Evolutionary conservation across 2,329 filamentous ascomycete genomes (phyloP), one percentile per base, ranked within the genome.

Genomic region (Aureobasidium sp.): DNA sequence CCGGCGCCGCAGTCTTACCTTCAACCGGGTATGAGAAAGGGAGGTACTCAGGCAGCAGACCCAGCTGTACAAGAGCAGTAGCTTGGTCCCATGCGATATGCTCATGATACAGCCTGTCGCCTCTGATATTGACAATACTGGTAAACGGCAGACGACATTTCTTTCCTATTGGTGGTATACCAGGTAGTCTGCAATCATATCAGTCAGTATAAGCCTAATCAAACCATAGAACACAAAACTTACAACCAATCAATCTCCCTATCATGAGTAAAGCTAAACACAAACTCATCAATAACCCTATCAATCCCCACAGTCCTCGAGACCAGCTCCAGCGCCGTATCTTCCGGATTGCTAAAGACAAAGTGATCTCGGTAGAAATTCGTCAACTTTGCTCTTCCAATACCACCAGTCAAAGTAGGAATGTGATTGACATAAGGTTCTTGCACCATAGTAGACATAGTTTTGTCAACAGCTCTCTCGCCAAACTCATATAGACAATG

Each of bases 241-340:
- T 76, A 92, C 89, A 93, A 80, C 91, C 90, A 93, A 72, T 92
- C 89, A 92, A 93, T 85, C 0, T 95, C 85, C 0, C 92, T 85
- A 71, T 95, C 91, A 0, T 90, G 88, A 31, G 83, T 83, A 69
- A 89, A 90, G 0, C 80, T 81, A 9, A 87, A 73, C 20, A 87
- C 78, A 73, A 89, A 82, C 70, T 90, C 88, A 68, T 90, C 88
- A 3, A 88, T 87, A 3, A 90, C 79, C 2, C 86, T 81, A 72
- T 90, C 86, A 0, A 82, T 78, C 5, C 87, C 88, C 4, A 86
- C 77, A 0, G 87, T 90, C n/a, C 87, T 80, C 13, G 83, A 86
- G 13, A 90, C 74, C 15, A 90, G 77, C 20, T 83, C 80, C 43
- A 89, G 83, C 20, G 79, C 79, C 73, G 88, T 82, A 20, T 84